Conservation (phyloP, 768 basidiomycete genomes). For the Lentinula boryana region DNA sequence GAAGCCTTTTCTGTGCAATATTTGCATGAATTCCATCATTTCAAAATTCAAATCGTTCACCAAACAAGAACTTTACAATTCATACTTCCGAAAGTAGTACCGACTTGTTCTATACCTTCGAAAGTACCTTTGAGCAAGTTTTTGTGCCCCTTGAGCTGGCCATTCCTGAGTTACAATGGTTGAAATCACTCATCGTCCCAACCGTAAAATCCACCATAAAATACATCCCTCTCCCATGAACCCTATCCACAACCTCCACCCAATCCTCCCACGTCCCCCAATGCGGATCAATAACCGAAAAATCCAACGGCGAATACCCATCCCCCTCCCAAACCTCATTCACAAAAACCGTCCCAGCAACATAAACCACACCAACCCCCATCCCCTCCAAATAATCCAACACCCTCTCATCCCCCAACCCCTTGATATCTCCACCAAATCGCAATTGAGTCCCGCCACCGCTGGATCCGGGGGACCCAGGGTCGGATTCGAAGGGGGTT, state of each 20-base stretch:
- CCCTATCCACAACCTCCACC: slow-evolving; percentile 66
- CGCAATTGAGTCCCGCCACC: slow-evolving; percentile 83
- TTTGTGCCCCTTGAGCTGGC: no score
- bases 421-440: slow-evolving; percentile 84
- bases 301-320: slow-evolving; percentile 93
- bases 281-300: slow-evolving; percentile 86
- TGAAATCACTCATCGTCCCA: slow-evolving; percentile 85
- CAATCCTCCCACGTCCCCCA: slow-evolving; percentile 85
- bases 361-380: slow-evolving; percentile 81
- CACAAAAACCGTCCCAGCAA: slow-evolving; percentile 87
- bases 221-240: slow-evolving; percentile 85
- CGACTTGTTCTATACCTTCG: no score
- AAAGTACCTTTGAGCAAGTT: no score
- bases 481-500: slow-evolving; percentile 77
- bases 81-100: no score
- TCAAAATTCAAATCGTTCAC: no score
- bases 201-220: slow-evolving; percentile 92
- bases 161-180: no score
- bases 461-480: no score
- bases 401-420: slow-evolving; percentile 47
- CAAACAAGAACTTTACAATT: no score
- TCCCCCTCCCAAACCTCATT: slow-evolving; percentile 99
- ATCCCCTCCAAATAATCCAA: slow-evolving; percentile 89
- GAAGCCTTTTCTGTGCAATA: no score
- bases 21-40: no score